A percentile compares a stretch with the other conserved stretches of the same genome.
These are phyloP conservation scores for Zasmidium angulare DNA, from an alignment of 2,329 filamentous ascomycete genomes.

Conservation along the genomic window DNA sequence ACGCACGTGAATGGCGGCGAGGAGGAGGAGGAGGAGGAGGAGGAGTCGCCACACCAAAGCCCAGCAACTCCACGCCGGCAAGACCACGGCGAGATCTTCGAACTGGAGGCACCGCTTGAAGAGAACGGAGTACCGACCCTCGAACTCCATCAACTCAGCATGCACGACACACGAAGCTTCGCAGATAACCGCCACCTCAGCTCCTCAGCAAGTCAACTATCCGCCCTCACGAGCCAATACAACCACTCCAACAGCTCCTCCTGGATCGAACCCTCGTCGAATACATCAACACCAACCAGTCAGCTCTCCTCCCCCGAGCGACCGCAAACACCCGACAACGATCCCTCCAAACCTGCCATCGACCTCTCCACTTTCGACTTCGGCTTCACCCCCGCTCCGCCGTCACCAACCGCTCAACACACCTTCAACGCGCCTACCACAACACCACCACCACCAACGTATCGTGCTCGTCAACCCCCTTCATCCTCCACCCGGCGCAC, in stretches of 20 bases:
- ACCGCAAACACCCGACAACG: too few relatives aligned
- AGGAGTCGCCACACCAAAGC: neutral
- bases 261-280: constrained; percentile 1
- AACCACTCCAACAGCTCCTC: constrained; percentile 2
- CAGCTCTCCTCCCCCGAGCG: neutral
- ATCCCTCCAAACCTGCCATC: constrained; percentile 1
- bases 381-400: constrained; percentile 4
- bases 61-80: neutral
- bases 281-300: neutral
- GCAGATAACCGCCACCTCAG: neutral
- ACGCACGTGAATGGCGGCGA: constrained; percentile 39
- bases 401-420: neutral
- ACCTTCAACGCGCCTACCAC: neutral
- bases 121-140: constrained; percentile 11
- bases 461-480: neutral
- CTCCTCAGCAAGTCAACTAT: neutral
- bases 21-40: constrained; percentile 1
- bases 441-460: constrained; percentile 1
- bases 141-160: constrained; percentile 17
- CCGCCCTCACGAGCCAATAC: constrained; percentile 1
- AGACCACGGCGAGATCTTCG: constrained; percentile 1
- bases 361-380: constrained; percentile 15
- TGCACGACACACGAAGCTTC: neutral
- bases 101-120: constrained; percentile 4
- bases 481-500: neutral